These are phyloP conservation scores for Saitoella complicata DNA, from an alignment of 805 yeast genomes.

Conservation along the genomic window DNA sequence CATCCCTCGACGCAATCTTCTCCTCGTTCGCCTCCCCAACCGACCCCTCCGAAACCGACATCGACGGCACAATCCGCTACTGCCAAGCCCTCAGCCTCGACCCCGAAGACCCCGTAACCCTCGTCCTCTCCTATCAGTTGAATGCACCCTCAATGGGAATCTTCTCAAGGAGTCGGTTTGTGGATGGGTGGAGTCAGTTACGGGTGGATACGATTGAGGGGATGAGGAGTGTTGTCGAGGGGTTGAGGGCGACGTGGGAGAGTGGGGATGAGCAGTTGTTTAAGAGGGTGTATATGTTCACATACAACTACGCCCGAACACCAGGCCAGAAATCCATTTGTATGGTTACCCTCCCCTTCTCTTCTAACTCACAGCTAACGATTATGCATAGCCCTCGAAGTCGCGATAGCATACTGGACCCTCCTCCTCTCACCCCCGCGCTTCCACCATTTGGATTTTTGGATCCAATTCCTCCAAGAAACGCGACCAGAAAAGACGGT, in stretches of 20 bases:
- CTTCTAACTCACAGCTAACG: no score
- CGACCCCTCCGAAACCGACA: slow-evolving; percentile 32
- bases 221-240: slow-evolving; percentile 31
- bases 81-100: slow-evolving; percentile 50
- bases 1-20: background rate
- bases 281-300: slow-evolving; percentile 47
- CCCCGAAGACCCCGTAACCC: slow-evolving; percentile 58
- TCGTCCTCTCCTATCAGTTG: slow-evolving; percentile 55
- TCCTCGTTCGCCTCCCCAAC: slow-evolving; percentile 9
- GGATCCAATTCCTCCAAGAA: no score
- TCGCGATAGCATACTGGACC: slow-evolving; percentile 63
- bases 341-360: background rate
- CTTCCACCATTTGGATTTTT: no score
- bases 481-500: slow-evolving; percentile 27
- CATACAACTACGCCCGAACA: slow-evolving; percentile 52
- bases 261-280: slow-evolving; percentile 28
- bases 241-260: slow-evolving; percentile 22
- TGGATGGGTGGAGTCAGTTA: slow-evolving; percentile 39
- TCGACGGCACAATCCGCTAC: slow-evolving; percentile 63
- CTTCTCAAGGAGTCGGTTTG: slow-evolving; percentile 34
- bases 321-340: slow-evolving; percentile 25
- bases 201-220: slow-evolving; percentile 22
- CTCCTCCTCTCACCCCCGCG: no score
- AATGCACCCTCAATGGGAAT: slow-evolving; percentile 52
- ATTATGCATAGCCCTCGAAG: slow-evolving; percentile 38